Evolutionary conservation across 2,329 filamentous ascomycete species (phyloP).

Genomic region (Aspergillus melleus): DNA sequence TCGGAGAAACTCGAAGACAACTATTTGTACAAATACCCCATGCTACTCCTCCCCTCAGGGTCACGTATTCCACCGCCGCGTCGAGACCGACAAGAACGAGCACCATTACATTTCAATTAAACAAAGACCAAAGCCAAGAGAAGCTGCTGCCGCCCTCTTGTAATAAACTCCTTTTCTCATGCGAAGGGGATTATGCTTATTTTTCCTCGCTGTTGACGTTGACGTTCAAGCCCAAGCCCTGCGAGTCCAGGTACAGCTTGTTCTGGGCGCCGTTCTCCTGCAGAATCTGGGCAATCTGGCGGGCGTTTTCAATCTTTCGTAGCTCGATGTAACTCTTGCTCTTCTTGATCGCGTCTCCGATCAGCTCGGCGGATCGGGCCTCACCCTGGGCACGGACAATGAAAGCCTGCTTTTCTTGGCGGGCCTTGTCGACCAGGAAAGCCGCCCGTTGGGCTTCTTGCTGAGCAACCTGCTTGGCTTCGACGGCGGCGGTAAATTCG

Average conservation of each 20-base stretch:
- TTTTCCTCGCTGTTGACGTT: constrained; percentile 39
- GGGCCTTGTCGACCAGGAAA: constrained; percentile 97
- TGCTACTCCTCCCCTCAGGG: constrained; percentile 18
- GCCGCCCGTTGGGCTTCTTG: constrained; percentile 97
- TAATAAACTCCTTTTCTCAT: constrained; percentile 1
- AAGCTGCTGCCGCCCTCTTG: background rate
- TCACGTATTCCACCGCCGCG: constrained; percentile 17
- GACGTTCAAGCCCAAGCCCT: constrained; percentile 90
- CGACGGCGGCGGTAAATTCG: constrained; percentile 68
- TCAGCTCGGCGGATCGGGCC: constrained; percentile 93
- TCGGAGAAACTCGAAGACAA: constrained; percentile 30
- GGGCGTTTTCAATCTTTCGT: constrained; percentile 96
- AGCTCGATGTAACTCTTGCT: constrained; percentile 94
- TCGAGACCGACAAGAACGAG: constrained; percentile 13
- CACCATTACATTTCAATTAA: constrained; percentile 7
- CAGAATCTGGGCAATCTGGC: constrained; percentile 80
- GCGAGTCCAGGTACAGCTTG: constrained; percentile 88
- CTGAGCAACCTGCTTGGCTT: constrained; percentile 69
- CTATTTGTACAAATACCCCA: constrained; percentile 39
- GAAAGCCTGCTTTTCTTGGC: constrained; percentile 99
- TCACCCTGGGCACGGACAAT: constrained; percentile 99
- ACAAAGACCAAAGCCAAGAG: background rate
- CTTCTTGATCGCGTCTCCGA: constrained; percentile 99
- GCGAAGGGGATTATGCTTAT: constrained; percentile 24
- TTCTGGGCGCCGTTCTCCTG: constrained; percentile 86